These are phyloP conservation scores for Nicotiana sylvestris DNA, from an alignment of 257 asterid genomes.

Conservation along the genomic window DNA sequence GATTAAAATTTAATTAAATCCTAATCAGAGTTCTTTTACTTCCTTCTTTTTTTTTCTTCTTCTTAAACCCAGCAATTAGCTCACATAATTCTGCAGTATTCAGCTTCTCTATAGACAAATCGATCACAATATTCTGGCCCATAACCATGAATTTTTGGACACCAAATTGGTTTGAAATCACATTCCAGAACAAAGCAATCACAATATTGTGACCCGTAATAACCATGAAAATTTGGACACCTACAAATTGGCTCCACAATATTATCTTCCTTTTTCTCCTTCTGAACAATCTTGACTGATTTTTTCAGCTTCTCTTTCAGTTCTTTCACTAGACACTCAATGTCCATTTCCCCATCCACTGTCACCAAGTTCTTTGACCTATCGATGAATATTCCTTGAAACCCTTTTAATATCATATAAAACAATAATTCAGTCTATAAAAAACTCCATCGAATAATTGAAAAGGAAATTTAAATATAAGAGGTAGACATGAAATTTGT, in stretches of 20 bases:
- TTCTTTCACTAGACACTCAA: neutral
- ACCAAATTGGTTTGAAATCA: neutral
- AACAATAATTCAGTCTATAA: neutral
- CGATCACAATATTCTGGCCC: neutral
- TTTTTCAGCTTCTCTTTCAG: neutral
- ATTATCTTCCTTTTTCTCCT: neutral
- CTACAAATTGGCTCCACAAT: neutral
- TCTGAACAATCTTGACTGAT: neutral
- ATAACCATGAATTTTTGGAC: neutral
- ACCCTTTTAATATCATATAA: neutral
- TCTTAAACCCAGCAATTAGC: neutral
- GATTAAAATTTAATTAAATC: neutral
- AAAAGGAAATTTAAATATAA: neutral
- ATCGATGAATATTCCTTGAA: slow-evolving; percentile 10
- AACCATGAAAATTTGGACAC: neutral
- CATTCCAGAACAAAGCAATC: neutral
- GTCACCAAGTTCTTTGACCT: neutral
- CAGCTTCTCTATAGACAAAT: neutral
- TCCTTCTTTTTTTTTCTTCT: too few species aligned
- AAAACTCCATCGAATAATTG: neutral
- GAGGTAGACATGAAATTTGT: too few species aligned
- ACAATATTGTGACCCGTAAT: neutral
- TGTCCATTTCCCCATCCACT: neutral
- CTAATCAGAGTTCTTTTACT: neutral
- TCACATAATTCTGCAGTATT: slow-evolving; percentile 7